Evolutionary conservation across 2,329 filamentous ascomycete species (phyloP).

Genomic region (Aspergillus clavatus): DNA sequence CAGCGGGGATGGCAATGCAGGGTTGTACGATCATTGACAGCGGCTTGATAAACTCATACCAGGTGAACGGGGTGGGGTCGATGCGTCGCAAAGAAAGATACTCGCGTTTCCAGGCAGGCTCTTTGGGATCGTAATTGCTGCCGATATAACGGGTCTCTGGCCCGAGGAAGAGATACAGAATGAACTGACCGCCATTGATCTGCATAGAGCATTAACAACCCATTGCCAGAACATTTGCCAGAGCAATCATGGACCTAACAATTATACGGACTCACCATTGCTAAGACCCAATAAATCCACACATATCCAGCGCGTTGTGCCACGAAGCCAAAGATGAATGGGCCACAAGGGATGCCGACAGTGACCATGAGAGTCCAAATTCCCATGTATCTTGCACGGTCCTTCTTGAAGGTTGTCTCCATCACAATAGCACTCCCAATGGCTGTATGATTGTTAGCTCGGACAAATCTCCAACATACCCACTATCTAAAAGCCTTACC

Average conservation of each 20-base stretch:
- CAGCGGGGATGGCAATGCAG: conserved; percentile 50
- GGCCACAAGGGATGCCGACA: conserved; percentile 43
- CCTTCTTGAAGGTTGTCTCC: conserved; percentile 54
- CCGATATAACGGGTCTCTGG: conserved; percentile 52
- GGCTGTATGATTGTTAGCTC: conserved; percentile 23
- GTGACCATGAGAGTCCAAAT: conserved; percentile 53
- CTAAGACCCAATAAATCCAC: conserved; percentile 58
- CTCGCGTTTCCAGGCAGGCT: conserved; percentile 40
- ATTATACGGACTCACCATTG: conserved; percentile 45
- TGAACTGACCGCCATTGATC: conserved; percentile 54
- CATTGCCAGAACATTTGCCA: too few relatives aligned
- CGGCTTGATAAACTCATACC: conserved; percentile 51
- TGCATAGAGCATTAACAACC: conserved; percentile 21
- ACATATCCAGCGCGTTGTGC: conserved; percentile 50
- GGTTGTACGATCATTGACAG: conserved; percentile 44
- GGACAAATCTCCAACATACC: too few relatives aligned
- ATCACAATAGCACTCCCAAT: conserved; percentile 56
- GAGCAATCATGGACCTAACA: too few relatives aligned
- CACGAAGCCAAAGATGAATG: conserved; percentile 42
- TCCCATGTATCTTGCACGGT: conserved; percentile 53
- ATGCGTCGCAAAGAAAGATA: conserved; percentile 48
- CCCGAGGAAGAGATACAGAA: conserved; percentile 53
- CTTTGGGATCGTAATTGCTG: conserved; percentile 22
- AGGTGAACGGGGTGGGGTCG: conserved; percentile 47
- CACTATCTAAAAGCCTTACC: conserved; percentile 9